Conservation (phyloP, 306 rosid genomes). For the Astragalus membranaceus region DNA sequence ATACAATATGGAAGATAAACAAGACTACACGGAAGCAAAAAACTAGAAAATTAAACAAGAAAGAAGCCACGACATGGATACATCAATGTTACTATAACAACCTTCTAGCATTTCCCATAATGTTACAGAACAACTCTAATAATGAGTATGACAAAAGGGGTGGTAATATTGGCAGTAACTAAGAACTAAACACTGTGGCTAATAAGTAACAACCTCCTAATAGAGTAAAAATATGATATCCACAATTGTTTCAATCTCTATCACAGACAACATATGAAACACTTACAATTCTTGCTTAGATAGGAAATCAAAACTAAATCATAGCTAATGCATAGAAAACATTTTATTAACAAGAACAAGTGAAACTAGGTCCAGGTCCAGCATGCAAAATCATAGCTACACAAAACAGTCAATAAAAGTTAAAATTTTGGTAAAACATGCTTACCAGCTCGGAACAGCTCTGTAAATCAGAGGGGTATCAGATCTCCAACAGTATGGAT, state of each 20-base stretch:
- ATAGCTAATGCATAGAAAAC: background rate
- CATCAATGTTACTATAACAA: background rate
- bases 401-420: background rate
- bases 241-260: background rate
- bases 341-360: background rate
- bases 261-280: background rate
- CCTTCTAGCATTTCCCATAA: background rate
- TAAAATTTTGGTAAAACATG: slow-evolving; percentile 4
- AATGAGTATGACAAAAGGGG: background rate
- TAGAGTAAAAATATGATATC: background rate
- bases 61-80: background rate
- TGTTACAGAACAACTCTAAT: background rate
- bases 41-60: background rate
- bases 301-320: background rate
- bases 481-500: slow-evolving; percentile 92
- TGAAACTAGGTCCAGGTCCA: background rate
- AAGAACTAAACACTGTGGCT: background rate
- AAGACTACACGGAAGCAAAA: background rate
- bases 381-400: slow-evolving; percentile 12
- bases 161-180: background rate
- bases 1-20: background rate
- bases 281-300: background rate
- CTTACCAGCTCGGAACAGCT: slow-evolving; percentile 97
- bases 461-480: slow-evolving; percentile 90
- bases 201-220: background rate